These are phyloP conservation scores for Rhexocercosporidium sp. DNA, from an alignment of 2,329 filamentous ascomycete species.

Conservation along the genomic window DNA sequence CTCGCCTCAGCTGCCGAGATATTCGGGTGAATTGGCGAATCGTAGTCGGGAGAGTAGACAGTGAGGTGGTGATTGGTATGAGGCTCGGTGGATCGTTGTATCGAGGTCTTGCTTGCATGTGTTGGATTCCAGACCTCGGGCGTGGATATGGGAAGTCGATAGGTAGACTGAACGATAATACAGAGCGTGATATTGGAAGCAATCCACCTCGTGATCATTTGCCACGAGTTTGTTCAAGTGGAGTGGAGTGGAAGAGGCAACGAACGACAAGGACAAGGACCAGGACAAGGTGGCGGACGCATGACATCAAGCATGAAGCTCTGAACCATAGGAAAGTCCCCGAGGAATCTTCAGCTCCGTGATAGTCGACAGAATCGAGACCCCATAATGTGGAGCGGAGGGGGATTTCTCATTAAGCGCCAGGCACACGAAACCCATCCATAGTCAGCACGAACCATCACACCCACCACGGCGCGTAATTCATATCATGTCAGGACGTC, in stretches of 20 bases:
- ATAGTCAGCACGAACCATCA: slow-evolving; percentile 25
- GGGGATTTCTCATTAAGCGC: slow-evolving; percentile 27
- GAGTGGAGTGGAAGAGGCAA: no score
- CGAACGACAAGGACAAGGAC: no score
- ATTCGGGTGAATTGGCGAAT: slow-evolving; percentile 3
- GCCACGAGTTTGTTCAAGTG: not conserved
- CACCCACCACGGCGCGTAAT: slow-evolving; percentile 33
- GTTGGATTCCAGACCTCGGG: no score
- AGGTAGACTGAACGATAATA: not conserved
- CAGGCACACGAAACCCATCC: slow-evolving; percentile 35
- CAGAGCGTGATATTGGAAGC: not conserved
- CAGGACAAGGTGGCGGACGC: not conserved
- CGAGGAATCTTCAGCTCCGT: slow-evolving; percentile 2
- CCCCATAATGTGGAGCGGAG: not conserved
- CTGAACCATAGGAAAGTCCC: not conserved
- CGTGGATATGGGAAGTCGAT: no score
- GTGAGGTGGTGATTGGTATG: not conserved
- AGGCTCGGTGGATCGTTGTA: slow-evolving; percentile 1
- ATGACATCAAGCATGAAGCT: not conserved
- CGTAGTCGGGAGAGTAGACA: not conserved
- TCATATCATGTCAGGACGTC: not conserved
- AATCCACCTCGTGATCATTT: not conserved
- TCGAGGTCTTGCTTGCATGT: not conserved
- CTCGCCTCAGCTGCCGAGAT: not conserved
- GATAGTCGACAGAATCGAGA: not conserved